These are phyloP conservation scores for Botryotinia convoluta DNA, from an alignment of 2,329 filamentous ascomycete genomes.

Conservation along the genomic window DNA sequence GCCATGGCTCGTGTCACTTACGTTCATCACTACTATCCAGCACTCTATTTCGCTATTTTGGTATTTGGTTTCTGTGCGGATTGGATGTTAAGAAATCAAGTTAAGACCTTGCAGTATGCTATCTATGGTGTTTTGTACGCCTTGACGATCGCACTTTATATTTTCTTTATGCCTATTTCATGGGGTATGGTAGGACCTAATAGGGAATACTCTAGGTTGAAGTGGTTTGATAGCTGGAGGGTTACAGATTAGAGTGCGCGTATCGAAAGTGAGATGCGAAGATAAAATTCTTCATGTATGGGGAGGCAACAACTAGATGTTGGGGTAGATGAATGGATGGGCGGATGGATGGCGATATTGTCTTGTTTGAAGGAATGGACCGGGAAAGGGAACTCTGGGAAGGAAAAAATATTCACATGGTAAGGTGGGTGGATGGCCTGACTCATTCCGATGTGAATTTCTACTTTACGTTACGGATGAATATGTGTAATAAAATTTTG, in stretches of 20 bases:
- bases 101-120: slow-evolving; percentile 60
- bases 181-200: slow-evolving; percentile 92
- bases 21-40: slow-evolving; percentile 98
- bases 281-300: neutral
- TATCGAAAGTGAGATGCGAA: neutral
- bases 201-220: slow-evolving; percentile 83
- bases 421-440: neutral
- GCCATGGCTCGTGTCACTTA: slow-evolving; percentile 99
- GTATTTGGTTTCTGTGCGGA: slow-evolving; percentile 84
- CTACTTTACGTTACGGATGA: slow-evolving; percentile 3
- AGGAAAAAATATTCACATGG: neutral
- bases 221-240: slow-evolving; percentile 86
- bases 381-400: neutral
- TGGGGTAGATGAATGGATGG: neutral
- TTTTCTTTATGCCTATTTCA: slow-evolving; percentile 88
- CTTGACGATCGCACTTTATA: slow-evolving; percentile 75
- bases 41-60: slow-evolving; percentile 94
- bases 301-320: neutral
- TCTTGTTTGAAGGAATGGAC: neutral
- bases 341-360: neutral
- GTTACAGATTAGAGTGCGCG: slow-evolving; percentile 34
- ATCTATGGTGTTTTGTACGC: slow-evolving; percentile 75
- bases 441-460: slow-evolving; percentile 5
- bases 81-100: slow-evolving; percentile 71
- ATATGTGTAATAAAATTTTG: slow-evolving; percentile 9